Evolutionary conservation across 768 basidiomycete genomes (phyloP).

Genomic region (Daedaleopsis nitida): DNA sequence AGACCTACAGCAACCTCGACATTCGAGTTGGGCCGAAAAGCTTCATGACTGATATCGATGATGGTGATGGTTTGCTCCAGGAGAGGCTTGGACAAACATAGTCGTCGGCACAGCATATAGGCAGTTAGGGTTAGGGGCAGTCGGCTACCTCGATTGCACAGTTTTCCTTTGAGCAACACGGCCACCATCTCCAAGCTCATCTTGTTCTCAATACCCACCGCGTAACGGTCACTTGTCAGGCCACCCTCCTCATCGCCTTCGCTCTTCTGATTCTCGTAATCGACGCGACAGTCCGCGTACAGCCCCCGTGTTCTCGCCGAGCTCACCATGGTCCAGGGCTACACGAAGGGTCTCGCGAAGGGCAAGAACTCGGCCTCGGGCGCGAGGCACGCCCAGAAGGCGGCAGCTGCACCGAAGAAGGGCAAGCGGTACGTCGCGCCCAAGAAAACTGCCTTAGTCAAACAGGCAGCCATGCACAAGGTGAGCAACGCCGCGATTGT

Average conservation of each 20-base stretch:
- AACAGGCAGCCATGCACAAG: conserved; percentile 78
- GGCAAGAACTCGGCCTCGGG: conserved; percentile 43
- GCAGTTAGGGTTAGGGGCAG: conserved; percentile 15
- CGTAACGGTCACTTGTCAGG: too few species aligned
- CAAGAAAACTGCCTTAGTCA: conserved; percentile 74
- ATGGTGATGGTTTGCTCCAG: not conserved
- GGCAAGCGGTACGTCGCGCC: conserved; percentile 78
- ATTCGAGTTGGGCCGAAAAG: not conserved
- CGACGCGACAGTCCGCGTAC: not conserved
- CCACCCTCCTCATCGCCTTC: not conserved
- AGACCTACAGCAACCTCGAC: too few species aligned
- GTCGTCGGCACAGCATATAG: conserved; percentile 8
- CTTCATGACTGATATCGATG: not conserved
- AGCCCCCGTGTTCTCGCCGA: not conserved
- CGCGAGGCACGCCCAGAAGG: conserved; percentile 62
- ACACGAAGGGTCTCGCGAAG: conserved; percentile 71
- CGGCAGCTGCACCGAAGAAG: conserved; percentile 74
- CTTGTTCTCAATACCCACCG: too few species aligned
- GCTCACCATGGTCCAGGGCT: conserved; percentile 76
- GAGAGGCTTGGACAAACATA: not conserved
- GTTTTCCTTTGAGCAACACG: conserved; percentile 5
- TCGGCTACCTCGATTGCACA: not conserved
- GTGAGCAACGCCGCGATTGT: conserved; percentile 38
- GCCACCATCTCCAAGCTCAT: too few species aligned
- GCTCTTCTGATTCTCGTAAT: not conserved